phyloP scores from a whole-genome alignment of 1,139 yeast species.

The Diutina rugosa region DNA sequence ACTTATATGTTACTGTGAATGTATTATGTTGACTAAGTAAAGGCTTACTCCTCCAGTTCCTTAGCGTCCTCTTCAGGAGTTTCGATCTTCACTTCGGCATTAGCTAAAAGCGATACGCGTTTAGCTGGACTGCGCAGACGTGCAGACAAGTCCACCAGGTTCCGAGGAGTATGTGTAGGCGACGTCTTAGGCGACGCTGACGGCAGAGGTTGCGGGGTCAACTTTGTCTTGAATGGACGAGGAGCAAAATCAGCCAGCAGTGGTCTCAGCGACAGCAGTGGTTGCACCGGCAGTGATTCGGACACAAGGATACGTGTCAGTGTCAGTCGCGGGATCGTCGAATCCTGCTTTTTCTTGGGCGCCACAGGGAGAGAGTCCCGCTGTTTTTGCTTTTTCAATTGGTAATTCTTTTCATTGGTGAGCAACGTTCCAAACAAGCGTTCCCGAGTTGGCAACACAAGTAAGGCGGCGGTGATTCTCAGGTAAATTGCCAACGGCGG shows the following conservation, averaged over 20 bases:
- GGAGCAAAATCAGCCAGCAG: slow-evolving; percentile 1
- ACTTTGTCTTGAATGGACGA: neutral
- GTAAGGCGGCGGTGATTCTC: neutral
- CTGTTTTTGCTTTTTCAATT: neutral
- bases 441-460: neutral
- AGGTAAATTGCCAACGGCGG: slow-evolving; percentile 24
- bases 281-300: neutral
- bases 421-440: neutral
- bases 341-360: neutral
- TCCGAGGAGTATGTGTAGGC: neutral
- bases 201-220: neutral
- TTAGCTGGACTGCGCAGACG: neutral
- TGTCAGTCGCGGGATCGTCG: neutral
- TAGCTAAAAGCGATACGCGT: neutral
- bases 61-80: neutral
- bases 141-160: neutral
- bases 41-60: no score
- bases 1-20: no score
- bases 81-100: neutral
- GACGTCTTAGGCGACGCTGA: neutral
- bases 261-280: neutral
- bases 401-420: neutral
- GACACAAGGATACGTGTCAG: neutral
- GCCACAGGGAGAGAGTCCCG: neutral
- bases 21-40: no score